Evolutionary conservation across 768 basidiomycete genomes (phyloP).

Genomic region (Pisolithus sp.): DNA sequence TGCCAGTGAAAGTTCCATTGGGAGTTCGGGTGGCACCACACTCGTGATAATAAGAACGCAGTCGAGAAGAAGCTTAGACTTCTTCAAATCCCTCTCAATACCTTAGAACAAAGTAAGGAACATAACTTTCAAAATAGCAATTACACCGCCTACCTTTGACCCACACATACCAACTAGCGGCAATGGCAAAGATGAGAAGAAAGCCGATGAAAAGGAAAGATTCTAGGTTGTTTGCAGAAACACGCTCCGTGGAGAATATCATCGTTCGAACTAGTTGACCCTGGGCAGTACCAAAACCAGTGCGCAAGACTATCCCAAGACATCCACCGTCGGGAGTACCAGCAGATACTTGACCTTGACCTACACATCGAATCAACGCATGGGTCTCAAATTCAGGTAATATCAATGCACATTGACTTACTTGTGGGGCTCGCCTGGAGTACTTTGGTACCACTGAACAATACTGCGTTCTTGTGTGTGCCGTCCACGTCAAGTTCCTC

Average conservation of each 20-base stretch:
- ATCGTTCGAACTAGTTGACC: constrained; percentile 97
- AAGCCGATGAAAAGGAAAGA: constrained; percentile 98
- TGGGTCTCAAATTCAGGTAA: background rate
- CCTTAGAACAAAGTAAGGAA: constrained; percentile 37
- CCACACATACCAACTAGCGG: constrained; percentile 99
- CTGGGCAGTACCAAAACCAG: constrained; percentile 96
- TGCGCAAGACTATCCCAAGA: constrained; percentile 86
- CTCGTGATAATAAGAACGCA: constrained; percentile 96
- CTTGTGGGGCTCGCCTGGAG: constrained; percentile 63
- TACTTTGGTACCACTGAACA: constrained; percentile 97
- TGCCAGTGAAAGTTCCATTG: constrained; percentile 95
- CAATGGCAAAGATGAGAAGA: constrained; percentile 93
- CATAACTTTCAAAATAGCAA: background rate
- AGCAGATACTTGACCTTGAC: constrained; percentile 33
- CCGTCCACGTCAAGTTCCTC: constrained; percentile 84
- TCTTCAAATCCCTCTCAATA: constrained; percentile 87
- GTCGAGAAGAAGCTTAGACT: constrained; percentile 90
- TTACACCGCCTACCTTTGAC: constrained; percentile 58
- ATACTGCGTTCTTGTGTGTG: constrained; percentile 76
- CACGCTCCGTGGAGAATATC: constrained; percentile 97
- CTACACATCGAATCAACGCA: constrained; percentile 6
- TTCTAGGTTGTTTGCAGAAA: constrained; percentile 94
- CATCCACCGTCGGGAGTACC: constrained; percentile 89
- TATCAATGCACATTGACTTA: constrained; percentile 12
- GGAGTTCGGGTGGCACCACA: constrained; percentile 95